phyloP scores from a whole-genome alignment of 2,329 filamentous ascomycete species.

The Arthroderma sp. region DNA sequence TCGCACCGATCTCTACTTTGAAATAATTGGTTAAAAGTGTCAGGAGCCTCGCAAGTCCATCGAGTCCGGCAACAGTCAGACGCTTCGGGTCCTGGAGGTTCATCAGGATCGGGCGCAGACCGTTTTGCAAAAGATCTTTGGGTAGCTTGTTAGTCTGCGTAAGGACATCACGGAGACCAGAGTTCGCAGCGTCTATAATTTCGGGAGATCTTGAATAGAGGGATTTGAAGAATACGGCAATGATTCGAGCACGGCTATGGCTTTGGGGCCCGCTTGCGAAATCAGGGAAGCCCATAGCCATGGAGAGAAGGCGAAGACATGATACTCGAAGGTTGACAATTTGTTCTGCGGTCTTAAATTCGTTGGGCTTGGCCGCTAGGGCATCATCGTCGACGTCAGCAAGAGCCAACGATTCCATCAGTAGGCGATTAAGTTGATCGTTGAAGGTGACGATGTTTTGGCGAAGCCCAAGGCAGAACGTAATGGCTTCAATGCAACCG shows the following conservation, averaged over 20 bases:
- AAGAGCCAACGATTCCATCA: conserved; percentile 86
- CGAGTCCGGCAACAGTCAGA: conserved; percentile 74
- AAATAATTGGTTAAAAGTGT: conserved; percentile 95
- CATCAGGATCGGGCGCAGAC: conserved; percentile 85
- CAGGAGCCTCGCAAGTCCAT: conserved; percentile 77
- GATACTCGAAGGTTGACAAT: conserved; percentile 86
- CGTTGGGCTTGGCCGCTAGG: conserved; percentile 78
- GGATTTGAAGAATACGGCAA: conserved; percentile 95
- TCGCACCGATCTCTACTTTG: conserved; percentile 91
- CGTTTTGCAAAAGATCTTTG: conserved; percentile 88
- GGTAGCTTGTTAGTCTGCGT: conserved; percentile 82
- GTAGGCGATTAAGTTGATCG: conserved; percentile 73
- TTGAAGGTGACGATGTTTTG: conserved; percentile 84
- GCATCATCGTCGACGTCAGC: conserved; percentile 92
- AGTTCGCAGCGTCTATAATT: conserved; percentile 86
- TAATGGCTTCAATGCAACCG: conserved; percentile 95
- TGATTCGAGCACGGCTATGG: conserved; percentile 53
- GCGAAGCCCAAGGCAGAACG: conserved; percentile 82
- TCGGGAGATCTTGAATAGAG: conserved; percentile 85
- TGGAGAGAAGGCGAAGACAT: conserved; percentile 84
- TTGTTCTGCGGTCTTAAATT: conserved; percentile 89
- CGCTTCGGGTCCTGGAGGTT: conserved; percentile 90
- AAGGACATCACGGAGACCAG: conserved; percentile 75
- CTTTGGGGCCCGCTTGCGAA: conserved; percentile 67
- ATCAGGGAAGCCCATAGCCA: conserved; percentile 84